Evolutionary conservation across 495 filamentous ascomycete species (phyloP).

Genomic region (Aspergillus funiculosus): DNA sequence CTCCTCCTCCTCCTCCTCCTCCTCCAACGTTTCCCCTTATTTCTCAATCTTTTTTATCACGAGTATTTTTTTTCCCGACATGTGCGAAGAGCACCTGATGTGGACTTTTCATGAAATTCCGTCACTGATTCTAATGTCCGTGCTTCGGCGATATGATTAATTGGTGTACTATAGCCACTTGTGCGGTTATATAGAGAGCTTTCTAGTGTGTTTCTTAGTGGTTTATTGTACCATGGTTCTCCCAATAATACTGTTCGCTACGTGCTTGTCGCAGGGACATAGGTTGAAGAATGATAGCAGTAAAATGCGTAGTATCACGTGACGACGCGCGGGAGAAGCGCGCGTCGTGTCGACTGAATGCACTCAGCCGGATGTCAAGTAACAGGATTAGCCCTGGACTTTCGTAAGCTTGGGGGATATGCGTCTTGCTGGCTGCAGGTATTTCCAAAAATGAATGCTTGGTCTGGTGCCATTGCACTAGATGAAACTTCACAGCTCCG

Average conservation of each 20-base stretch:
- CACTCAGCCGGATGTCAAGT: neutral
- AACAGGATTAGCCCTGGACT: neutral
- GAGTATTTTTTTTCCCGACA: conserved; percentile 10
- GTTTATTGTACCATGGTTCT: too few relatives aligned
- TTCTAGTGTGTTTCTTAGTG: neutral
- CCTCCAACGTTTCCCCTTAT: too few relatives aligned
- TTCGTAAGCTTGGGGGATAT: conserved; percentile 9
- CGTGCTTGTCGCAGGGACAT: too few relatives aligned
- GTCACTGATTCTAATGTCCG: conserved; percentile 7
- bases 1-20: too few relatives aligned
- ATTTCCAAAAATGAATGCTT: conserved; percentile 33
- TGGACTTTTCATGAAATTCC: conserved; percentile 6
- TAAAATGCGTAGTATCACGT: conserved; percentile 3
- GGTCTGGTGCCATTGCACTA: conserved; percentile 33
- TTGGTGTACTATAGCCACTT: conserved; percentile 22
- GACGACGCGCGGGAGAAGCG: conserved; percentile 9
- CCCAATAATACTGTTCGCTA: too few relatives aligned
- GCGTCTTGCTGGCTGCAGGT: conserved; percentile 5
- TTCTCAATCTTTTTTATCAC: conserved; percentile 3
- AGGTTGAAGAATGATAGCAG: neutral
- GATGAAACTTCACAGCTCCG: conserved; percentile 28
- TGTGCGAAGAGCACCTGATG: conserved; percentile 10
- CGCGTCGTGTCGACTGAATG: conserved; percentile 8
- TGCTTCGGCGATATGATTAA: conserved; percentile 15
- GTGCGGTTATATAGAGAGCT: conserved; percentile 17